Evolutionary conservation across 768 basidiomycete species (phyloP), one percentile per base, ranked within the genome.

Genomic region (Serendipita sp.): DNA sequence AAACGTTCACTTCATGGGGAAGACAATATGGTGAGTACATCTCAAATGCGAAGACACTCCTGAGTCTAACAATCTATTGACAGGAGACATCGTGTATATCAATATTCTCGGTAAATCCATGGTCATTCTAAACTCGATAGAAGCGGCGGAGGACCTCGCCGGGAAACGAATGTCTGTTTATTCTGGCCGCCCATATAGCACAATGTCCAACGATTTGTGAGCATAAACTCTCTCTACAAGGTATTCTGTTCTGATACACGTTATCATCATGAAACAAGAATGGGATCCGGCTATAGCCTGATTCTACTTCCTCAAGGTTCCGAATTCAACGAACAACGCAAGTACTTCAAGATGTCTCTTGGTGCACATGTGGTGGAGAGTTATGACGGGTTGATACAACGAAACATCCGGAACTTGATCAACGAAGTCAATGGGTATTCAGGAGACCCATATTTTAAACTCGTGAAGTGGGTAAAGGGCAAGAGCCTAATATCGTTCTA

Each of bases 151-250:
- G 7, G 62, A 66, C 5, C 66, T 67, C 3, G 33, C 66, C 42
- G 61, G 34, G 17, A 65, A 67, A 45, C 63, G 64, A 17, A 42
- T 42, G 42, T 11, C 64, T 30, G 62, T 66, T 30, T 68, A 63
- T 45, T 63, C 62, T 9, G 64, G 66, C 38, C 64, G 67, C 3
- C 63, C 65, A 14, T 51, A 42, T 26, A 33, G 30, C 14, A 44
- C 2, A 9, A 62, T 64, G 62, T 70, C 75, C 4, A 72, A 72
- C 26, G 75, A 78, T 34, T 65, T 78, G 78, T 79, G 63, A 53
- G 74, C n/a, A n/a, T n/a, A n/a, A n/a, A n/a, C n/a, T n/a, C n/a
- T n/a, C n/a, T 69, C n/a, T 63, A 17, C 16, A 51, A 51, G 9
- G 48, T 24, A 9, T 11, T 51, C 48, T 51, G 28, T 51, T 51